phyloP scores from a whole-genome alignment of 805 yeast species.

The Kodamaea leandrae region DNA sequence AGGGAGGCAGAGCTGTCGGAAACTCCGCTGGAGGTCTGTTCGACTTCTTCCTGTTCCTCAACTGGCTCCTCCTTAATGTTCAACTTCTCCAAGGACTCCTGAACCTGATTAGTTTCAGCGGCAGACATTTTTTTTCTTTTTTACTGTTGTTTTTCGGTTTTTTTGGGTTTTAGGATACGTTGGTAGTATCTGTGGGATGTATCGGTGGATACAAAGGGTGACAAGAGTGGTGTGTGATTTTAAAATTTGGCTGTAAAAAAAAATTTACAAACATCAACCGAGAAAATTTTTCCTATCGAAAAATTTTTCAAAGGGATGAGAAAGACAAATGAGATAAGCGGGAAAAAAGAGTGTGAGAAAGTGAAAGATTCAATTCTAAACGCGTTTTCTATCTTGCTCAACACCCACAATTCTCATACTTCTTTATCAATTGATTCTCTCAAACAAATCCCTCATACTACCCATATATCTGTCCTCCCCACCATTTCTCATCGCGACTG shows the following conservation, averaged over 20 bases:
- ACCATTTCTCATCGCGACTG: no score
- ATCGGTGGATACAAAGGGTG: constrained; percentile 2
- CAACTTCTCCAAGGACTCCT: constrained; percentile 48
- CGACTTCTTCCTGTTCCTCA: constrained; percentile 24
- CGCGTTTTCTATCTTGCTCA: background rate
- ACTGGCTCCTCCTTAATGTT: constrained; percentile 25
- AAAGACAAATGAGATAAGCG: no score
- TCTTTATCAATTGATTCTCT: background rate
- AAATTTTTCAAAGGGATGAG: no score
- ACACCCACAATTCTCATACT: background rate
- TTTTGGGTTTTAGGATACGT: constrained; percentile 14
- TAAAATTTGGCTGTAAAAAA: constrained; percentile 1
- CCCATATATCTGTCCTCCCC: no score
- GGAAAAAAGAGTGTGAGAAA: no score
- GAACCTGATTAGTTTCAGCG: constrained; percentile 44
- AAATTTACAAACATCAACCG: background rate
- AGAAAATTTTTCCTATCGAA: no score
- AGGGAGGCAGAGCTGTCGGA: constrained; percentile 75
- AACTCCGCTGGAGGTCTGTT: constrained; percentile 27
- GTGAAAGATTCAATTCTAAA: no score
- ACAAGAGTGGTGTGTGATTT: constrained; percentile 5
- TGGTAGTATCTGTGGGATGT: no score
- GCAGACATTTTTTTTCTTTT: constrained; percentile 24
- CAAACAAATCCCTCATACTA: no score
- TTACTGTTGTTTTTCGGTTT: constrained; percentile 11